These are phyloP conservation scores for Pleurotus giganteus DNA, from an alignment of 768 basidiomycete species.

Conservation along the genomic window DNA sequence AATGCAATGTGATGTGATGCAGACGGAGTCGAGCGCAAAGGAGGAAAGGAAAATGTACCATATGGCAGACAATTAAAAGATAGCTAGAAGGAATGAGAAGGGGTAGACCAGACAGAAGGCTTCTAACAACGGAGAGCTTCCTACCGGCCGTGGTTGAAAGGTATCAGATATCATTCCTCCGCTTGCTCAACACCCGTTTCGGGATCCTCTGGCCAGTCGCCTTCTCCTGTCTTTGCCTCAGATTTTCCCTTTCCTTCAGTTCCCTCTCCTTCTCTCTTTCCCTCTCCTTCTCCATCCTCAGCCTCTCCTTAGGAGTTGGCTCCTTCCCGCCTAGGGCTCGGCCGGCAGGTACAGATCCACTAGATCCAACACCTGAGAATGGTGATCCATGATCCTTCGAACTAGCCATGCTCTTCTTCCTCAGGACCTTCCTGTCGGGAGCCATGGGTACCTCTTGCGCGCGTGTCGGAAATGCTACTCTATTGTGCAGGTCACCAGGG, in stretches of 20 bases:
- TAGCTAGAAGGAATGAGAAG: too few relatives aligned
- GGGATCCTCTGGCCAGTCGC: constrained; percentile 2
- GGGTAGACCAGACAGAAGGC: too few relatives aligned
- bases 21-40: too few relatives aligned
- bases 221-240: neutral
- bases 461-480: neutral
- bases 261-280: constrained; percentile 4
- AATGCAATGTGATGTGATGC: too few relatives aligned
- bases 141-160: neutral
- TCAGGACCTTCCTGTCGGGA: neutral
- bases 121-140: too few relatives aligned
- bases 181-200: constrained; percentile 13
- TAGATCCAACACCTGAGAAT: neutral
- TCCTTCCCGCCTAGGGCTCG: neutral
- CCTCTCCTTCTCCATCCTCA: constrained; percentile 2
- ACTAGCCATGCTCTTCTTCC: neutral
- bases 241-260: neutral
- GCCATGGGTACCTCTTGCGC: constrained; percentile 1
- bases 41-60: too few relatives aligned
- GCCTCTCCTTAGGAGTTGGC: neutral
- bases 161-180: constrained; percentile 8
- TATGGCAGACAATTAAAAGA: too few relatives aligned
- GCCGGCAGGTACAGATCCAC: neutral
- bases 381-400: neutral
- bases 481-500: neutral